Evolutionary conservation across 2,329 filamentous ascomycete genomes (phyloP), one percentile per base, ranked within the genome.

Genomic region (Dactylellina parvicollis): DNA sequence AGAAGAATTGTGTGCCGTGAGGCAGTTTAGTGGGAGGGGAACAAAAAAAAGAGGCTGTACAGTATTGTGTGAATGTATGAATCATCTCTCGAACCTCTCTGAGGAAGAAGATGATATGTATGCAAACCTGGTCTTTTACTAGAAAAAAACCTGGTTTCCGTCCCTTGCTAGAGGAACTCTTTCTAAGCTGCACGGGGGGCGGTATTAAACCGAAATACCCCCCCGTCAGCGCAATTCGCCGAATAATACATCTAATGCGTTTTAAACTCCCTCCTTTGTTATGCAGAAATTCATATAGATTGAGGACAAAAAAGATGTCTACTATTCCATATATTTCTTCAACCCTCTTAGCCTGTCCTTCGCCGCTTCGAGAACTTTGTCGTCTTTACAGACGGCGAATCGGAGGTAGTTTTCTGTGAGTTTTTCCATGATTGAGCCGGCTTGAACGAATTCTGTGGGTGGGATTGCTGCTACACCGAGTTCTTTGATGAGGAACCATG

Each of bases 401-500:
- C 95, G 86, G 78, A 99, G 85, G 83, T 96, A 99, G 78, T 98
- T 90, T 83, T 97, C 91, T 0, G 91, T 95, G 77, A 97, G 87
- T 78, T 91, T 88, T 26, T 90, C 88, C 69, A 73, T 73, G 0
- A 66, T 32, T 79, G 96, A 96, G 44, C 81, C 83, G 16, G 92
- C 89, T 0, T 94, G 97, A 80, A 97, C 98, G 81, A 99, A 99
- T 81, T 99, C 95, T 0, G 93, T 96, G 0, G 95, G 95, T 16
- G 95, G 95, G 75, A 99, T 97, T 7, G 94, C 93, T 1, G 95
- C 95, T 26, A 99, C 92, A 8, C 95, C 95, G 18, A 99, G 84
- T 83, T 99, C 94, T 80, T 93, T 93, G 81, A 99, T 99, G 78
- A 97, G 82, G 83, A 98, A 98, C 94, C 94, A 99, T 34, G 89